phyloP scores from a whole-genome alignment of 352 stramenopile genomes.

The Phytophthora fragariaefolia region DNA sequence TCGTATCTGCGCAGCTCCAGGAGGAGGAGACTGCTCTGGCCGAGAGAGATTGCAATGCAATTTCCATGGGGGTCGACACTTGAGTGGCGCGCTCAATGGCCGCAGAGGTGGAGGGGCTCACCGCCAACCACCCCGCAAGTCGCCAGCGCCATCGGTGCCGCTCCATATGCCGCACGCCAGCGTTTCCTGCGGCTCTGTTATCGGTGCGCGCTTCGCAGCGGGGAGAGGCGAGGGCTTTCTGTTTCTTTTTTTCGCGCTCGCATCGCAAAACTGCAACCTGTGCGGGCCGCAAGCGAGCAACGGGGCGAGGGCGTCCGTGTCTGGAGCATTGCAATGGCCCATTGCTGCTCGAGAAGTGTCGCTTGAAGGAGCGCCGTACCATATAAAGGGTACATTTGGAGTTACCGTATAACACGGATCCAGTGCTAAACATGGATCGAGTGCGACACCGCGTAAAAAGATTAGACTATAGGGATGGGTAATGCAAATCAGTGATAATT shows the following conservation, averaged over 20 bases:
- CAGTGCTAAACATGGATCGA: too few relatives aligned
- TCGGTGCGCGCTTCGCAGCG: constrained; percentile 1
- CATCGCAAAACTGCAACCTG: constrained; percentile 22
- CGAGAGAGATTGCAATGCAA: neutral
- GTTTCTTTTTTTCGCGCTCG: constrained; percentile 33
- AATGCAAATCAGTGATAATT: too few relatives aligned
- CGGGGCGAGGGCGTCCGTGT: too few relatives aligned
- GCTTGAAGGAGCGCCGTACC: too few relatives aligned
- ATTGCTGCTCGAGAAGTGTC: too few relatives aligned
- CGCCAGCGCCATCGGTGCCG: neutral
- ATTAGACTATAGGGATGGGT: too few relatives aligned
- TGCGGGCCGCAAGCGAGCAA: neutral
- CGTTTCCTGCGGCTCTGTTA: constrained; percentile 19
- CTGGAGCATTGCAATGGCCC: too few relatives aligned
- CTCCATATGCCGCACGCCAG: constrained; percentile 16
- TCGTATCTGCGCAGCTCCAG: constrained; percentile 20
- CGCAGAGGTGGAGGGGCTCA: too few relatives aligned
- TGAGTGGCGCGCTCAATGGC: neutral
- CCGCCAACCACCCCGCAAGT: neutral
- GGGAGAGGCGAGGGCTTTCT: constrained; percentile 21
- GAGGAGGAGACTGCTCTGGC: too few relatives aligned
- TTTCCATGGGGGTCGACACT: constrained; percentile 4
- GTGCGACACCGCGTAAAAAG: too few relatives aligned
- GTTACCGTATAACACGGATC: too few relatives aligned
- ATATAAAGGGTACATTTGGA: too few relatives aligned